Percentiles rank a stretch among this genome's conserved stretches.
These are phyloP conservation scores for Boletus coccyginus DNA, from an alignment of 768 basidiomycete genomes.

Conservation along the genomic window DNA sequence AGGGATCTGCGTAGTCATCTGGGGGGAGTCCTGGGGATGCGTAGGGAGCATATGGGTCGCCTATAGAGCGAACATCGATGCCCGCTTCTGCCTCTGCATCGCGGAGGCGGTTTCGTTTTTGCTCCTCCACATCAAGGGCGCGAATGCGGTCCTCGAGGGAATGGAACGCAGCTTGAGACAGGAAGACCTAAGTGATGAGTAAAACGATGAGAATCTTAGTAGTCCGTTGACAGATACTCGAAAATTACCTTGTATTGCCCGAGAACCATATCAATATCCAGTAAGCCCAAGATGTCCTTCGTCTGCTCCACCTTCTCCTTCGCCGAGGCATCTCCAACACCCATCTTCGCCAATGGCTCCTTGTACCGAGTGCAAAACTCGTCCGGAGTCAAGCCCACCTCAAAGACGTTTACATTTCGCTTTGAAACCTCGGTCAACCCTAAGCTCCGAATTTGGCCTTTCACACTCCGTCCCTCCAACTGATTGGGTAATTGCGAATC, in stretches of 20 bases:
- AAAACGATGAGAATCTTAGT: constrained; percentile 4
- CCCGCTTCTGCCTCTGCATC: constrained; percentile 75
- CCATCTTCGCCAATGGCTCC: constrained; percentile 44
- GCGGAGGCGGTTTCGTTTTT: constrained; percentile 73
- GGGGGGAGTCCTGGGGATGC: constrained; percentile 46
- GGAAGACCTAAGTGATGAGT: not conserved
- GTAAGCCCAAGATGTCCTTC: constrained; percentile 51
- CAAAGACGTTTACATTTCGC: constrained; percentile 63
- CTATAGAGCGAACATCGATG: constrained; percentile 10
- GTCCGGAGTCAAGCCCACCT: constrained; percentile 79
- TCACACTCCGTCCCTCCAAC: constrained; percentile 86
- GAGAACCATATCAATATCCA: constrained; percentile 72
- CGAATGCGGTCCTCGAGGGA: constrained; percentile 85
- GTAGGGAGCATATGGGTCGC: constrained; percentile 81
- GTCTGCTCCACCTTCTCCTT: constrained; percentile 60
- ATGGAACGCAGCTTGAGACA: constrained; percentile 72
- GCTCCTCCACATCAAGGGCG: constrained; percentile 80
- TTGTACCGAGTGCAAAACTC: constrained; percentile 87
- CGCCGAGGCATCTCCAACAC: constrained; percentile 50
- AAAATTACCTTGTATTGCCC: constrained; percentile 77
- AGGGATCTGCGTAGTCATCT: constrained; percentile 50
- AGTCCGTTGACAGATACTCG: not conserved
- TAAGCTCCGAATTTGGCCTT: constrained; percentile 83
- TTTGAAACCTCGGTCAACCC: constrained; percentile 78
- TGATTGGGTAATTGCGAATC: too few species aligned